A percentile compares a stretch with the other conserved stretches of the same genome.
Evolutionary conservation across 164 flowering plant genomes (phyloP).

Genomic region (Chimonanthus praecox): DNA sequence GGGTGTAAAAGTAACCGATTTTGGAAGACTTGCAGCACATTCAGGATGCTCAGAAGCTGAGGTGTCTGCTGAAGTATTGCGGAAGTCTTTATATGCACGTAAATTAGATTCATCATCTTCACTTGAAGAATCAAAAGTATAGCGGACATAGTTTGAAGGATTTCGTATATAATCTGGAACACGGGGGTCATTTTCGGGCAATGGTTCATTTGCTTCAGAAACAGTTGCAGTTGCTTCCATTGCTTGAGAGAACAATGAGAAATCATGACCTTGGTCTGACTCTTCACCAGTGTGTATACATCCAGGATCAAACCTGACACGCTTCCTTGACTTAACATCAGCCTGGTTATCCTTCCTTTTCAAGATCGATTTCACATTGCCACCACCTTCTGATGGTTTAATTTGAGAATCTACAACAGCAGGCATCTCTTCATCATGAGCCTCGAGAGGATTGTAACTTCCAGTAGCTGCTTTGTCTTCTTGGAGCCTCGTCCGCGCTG

Average conservation of each 20-base stretch:
- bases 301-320: conserved; percentile 63
- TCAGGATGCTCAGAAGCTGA: conserved; percentile 14
- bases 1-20: conserved; percentile 56
- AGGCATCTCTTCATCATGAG: conserved; percentile 18
- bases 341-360: conserved; percentile 50
- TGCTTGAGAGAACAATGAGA: conserved; percentile 12
- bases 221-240: conserved; percentile 15
- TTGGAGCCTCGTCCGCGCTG: conserved; percentile 63
- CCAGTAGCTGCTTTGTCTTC: conserved; percentile 57
- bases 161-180: conserved; percentile 79
- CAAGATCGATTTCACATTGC: conserved; percentile 57
- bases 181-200: conserved; percentile 17
- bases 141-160: conserved; percentile 67
- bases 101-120: conserved; percentile 55
- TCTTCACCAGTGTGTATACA: conserved; percentile 20
- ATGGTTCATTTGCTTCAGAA: conserved; percentile 8
- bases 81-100: conserved; percentile 56
- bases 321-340: conserved; percentile 48
- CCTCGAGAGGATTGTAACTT: conserved; percentile 24
- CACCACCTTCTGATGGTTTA: conserved; percentile 23
- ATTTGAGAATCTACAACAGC: conserved; percentile 8
- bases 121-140: conserved; percentile 49
- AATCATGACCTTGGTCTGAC: conserved; percentile 19
- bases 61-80: conserved; percentile 30
- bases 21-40: conserved; percentile 32